Conservation (phyloP, 345 rosid genomes). For the Syzygium jambos region DNA sequence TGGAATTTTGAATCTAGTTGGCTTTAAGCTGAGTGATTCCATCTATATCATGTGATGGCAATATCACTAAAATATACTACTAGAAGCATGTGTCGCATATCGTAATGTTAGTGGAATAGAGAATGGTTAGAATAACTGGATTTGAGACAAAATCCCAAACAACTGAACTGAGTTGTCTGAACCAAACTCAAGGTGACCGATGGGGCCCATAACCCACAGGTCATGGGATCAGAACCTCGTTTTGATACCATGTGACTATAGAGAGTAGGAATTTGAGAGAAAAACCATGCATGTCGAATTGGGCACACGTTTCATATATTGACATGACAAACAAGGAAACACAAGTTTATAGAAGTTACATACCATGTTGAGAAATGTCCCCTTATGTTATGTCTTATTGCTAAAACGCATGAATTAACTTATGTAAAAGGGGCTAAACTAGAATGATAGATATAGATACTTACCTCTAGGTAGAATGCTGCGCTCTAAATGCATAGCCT, state of each 20-base stretch:
- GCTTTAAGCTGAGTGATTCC: not conserved
- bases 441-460: not conserved
- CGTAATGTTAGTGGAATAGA: not conserved
- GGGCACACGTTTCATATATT: not conserved
- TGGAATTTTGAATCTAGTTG: not conserved
- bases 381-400: not conserved
- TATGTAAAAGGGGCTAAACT: not conserved
- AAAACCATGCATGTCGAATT: not conserved
- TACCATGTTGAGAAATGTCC: not conserved
- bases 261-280: not conserved
- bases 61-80: not conserved
- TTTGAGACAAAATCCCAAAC: not conserved
- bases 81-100: not conserved
- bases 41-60: not conserved
- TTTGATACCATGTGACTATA: not conserved
- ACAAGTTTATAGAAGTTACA: not conserved
- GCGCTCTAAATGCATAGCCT: not conserved
- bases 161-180: not conserved
- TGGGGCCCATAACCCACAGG: not conserved
- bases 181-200: too few relatives aligned
- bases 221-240: not conserved
- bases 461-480: not conserved
- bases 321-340: not conserved
- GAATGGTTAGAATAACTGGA: not conserved
- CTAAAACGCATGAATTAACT: not conserved